Evolutionary conservation across 2,329 filamentous ascomycete species (phyloP).

Genomic region (Fusarium succisae): DNA sequence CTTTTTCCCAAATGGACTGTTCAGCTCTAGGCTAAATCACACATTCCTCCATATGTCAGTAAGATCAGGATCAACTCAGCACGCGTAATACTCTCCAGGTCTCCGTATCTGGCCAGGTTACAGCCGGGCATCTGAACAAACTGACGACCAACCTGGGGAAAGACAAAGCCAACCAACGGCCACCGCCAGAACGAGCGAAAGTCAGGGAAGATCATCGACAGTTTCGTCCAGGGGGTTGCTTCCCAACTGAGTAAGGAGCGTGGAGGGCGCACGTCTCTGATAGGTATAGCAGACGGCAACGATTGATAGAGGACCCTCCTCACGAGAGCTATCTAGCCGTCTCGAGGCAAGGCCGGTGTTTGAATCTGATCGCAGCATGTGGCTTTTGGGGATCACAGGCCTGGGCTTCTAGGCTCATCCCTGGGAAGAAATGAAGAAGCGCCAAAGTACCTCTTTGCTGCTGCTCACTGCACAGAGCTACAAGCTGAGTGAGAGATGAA

Average conservation of each 20-base stretch:
- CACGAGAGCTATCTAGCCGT: slow-evolving; percentile 28
- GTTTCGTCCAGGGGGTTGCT: slow-evolving; percentile 22
- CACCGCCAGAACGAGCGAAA: slow-evolving; percentile 34
- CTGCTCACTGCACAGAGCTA: slow-evolving; percentile 5
- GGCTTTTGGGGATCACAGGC: slow-evolving; percentile 43
- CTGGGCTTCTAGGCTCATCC: slow-evolving; percentile 37
- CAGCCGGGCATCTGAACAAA: slow-evolving; percentile 25
- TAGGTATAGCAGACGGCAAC: slow-evolving; percentile 38
- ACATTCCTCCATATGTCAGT: slow-evolving; percentile 8
- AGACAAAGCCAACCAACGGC: slow-evolving; percentile 1
- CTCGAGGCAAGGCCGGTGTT: slow-evolving; percentile 29
- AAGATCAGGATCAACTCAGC: slow-evolving; percentile 10
- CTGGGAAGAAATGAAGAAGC: neutral
- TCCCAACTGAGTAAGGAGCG: slow-evolving; percentile 19
- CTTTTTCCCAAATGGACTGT: slow-evolving; percentile 17
- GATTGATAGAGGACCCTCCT: slow-evolving; percentile 34
- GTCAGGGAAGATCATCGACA: slow-evolving; percentile 31
- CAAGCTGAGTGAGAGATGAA: neutral
- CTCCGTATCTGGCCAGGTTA: slow-evolving; percentile 17
- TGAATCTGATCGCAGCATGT: slow-evolving; percentile 44
- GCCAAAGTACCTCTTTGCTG: slow-evolving; percentile 6
- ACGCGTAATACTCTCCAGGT: slow-evolving; percentile 12
- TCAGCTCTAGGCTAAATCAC: slow-evolving; percentile 17
- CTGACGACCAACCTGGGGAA: slow-evolving; percentile 22
- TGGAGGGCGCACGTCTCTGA: slow-evolving; percentile 18